phyloP scores from a whole-genome alignment of 495 filamentous ascomycete species.

The Terfezia claveryi region DNA sequence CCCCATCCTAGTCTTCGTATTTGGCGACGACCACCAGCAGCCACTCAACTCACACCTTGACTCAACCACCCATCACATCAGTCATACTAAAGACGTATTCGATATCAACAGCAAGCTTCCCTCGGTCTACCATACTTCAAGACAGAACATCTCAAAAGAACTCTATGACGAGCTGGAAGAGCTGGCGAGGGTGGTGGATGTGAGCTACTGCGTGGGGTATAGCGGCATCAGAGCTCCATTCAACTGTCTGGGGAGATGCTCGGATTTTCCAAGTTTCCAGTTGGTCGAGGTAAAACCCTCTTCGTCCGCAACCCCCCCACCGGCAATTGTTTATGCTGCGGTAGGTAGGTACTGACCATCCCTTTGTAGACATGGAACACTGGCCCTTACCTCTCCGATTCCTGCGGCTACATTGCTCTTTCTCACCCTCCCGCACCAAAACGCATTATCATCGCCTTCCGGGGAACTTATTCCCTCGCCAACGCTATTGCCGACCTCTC shows the following conservation, averaged over 20 bases:
- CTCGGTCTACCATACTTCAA: background rate
- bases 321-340: background rate
- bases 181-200: conserved; percentile 70
- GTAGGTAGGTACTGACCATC: background rate
- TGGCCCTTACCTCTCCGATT: conserved; percentile 65
- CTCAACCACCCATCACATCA: background rate
- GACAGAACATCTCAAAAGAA: conserved; percentile 28
- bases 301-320: background rate
- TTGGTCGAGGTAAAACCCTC: conserved; percentile 36
- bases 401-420: conserved; percentile 80
- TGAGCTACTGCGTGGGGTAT: conserved; percentile 73
- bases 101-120: background rate
- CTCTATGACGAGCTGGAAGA: conserved; percentile 73
- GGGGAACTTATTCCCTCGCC: conserved; percentile 79
- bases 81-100: background rate
- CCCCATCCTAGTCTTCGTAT: conserved; percentile 20
- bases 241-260: conserved; percentile 59
- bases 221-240: conserved; percentile 63
- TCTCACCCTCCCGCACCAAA: conserved; percentile 39
- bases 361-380: conserved; percentile 59
- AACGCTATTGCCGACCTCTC: conserved; percentile 79
- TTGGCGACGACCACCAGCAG: conserved; percentile 6
- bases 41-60: background rate
- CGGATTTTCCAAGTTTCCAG: conserved; percentile 55
- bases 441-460: conserved; percentile 73